Evolutionary conservation across 345 rosid species (phyloP).

Genomic region (Sisymbrium altissimum): DNA sequence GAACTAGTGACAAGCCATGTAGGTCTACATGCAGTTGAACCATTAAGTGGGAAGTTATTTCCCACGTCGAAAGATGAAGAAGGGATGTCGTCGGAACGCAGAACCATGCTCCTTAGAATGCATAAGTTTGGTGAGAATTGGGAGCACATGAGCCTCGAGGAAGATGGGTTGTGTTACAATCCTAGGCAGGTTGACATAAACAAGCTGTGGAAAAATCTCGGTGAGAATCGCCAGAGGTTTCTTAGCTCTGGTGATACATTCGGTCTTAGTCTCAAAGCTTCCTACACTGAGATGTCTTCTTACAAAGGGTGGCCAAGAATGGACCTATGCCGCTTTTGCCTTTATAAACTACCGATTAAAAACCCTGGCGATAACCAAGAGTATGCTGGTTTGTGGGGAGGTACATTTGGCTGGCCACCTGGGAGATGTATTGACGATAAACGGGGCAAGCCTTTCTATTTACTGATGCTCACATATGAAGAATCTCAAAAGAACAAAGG

Average conservation of each 20-base stretch:
- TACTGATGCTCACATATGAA: slow-evolving; percentile 72
- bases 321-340: too few species aligned
- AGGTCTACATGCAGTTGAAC: too few species aligned
- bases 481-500: slow-evolving; percentile 49
- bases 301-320: too few species aligned
- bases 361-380: slow-evolving; percentile 2
- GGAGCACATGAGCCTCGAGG: slow-evolving; percentile 25
- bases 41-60: slow-evolving; percentile 45
- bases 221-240: background rate
- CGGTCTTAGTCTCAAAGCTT: too few species aligned
- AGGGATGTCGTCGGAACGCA: slow-evolving; percentile 47
- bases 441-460: slow-evolving; percentile 58
- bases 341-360: too few species aligned
- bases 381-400: slow-evolving; percentile 84
- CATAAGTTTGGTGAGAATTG: slow-evolving; percentile 40
- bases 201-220: slow-evolving; percentile 26
- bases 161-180: slow-evolving; percentile 39
- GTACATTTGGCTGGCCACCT: slow-evolving; percentile 74
- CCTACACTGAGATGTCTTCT: too few species aligned
- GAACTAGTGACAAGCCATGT: too few species aligned
- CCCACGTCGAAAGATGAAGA: slow-evolving; percentile 52
- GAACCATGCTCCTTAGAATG: slow-evolving; percentile 56
- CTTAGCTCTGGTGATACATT: too few species aligned
- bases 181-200: slow-evolving; percentile 45
- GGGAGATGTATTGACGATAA: slow-evolving; percentile 42